phyloP scores from a whole-genome alignment of 352 stramenopile species.

The Pythium chondricola region DNA sequence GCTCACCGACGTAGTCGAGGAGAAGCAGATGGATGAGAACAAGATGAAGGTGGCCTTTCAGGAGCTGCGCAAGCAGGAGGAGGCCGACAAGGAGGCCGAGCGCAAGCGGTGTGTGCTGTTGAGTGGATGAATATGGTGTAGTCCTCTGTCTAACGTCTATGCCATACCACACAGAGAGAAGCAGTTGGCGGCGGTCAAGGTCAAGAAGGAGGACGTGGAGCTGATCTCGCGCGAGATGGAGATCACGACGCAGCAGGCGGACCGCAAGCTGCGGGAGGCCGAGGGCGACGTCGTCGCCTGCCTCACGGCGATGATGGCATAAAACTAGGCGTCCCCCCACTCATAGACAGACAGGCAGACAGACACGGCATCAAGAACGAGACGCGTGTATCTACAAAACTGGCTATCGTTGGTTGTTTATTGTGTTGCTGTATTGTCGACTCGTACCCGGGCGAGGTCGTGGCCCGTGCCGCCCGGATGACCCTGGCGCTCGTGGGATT shows the following conservation, averaged over 20 bases:
- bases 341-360: background rate
- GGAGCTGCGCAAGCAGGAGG: conserved; percentile 70
- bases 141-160: no score
- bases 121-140: no score
- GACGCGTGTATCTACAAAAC: conserved; percentile 1
- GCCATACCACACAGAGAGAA: no score
- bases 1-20: conserved; percentile 78
- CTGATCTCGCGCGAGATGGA: conserved; percentile 78
- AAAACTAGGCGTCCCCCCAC: background rate
- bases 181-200: conserved; percentile 71
- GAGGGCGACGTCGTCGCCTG: conserved; percentile 67
- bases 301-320: conserved; percentile 50
- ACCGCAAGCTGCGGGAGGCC: conserved; percentile 80
- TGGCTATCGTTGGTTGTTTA: background rate
- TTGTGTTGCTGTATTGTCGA: conserved; percentile 14
- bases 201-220: conserved; percentile 77
- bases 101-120: conserved; percentile 43
- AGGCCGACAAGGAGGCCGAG: conserved; percentile 78
- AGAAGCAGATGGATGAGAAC: conserved; percentile 87
- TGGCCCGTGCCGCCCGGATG: background rate
- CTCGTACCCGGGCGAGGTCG: conserved; percentile 8
- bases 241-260: conserved; percentile 58
- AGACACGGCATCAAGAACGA: background rate
- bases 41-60: conserved; percentile 84
- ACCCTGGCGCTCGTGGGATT: conserved; percentile 43